Evolutionary conservation across 345 rosid species (phyloP), one percentile per base, ranked within the genome.

Genomic region (Camelina neglecta): DNA sequence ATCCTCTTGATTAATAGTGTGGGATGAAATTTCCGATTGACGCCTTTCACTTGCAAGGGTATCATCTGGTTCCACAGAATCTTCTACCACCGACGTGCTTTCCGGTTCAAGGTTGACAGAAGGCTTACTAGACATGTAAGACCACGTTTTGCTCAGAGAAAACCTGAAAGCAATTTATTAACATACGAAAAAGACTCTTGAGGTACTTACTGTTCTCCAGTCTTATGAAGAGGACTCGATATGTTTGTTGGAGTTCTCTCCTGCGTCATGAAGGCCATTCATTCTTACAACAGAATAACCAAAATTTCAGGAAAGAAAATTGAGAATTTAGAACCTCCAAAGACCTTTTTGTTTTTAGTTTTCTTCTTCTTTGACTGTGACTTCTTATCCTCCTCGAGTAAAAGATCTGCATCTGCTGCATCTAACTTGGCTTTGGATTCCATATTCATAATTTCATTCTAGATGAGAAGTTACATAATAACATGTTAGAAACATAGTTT

Each of bases 151-250:
- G 35, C 15, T 58, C 39, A 66, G 78, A 39, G 41, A 74, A 74
- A 50, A 15, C 63, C n/a, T 0, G 3, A 7, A 48, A 63, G 54
- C 29, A 55, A 15, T 33, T 35, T 47, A 65, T 55, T 11, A 35
- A 65, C 29, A 15, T n/a, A 35, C 50, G 12, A 16, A 56, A 29
- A 49, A 21, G 24, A 55, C 49, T 21, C 57, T 31, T 44, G 38
- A 38, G 45, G 38, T 29, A 75, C 79, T 61, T 76, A 76, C 79
- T 21, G 50, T 54, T 69, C 73, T 35, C 36, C 57, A 60, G 15
- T 69, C 41, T 60, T 23, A 57, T 45, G 65, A 15, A 23, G 50
- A 20, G 31, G 42, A 29, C 11, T 57, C 38, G 66, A 6, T 10
- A 36, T 66, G 60, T 26, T 55, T 8, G 24, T 67, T 38, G 79